Evolutionary conservation across 225 moss, liverwort and hornwort genomes (phyloP).

Genomic region (Pseudisothecium myosuroides): DNA sequence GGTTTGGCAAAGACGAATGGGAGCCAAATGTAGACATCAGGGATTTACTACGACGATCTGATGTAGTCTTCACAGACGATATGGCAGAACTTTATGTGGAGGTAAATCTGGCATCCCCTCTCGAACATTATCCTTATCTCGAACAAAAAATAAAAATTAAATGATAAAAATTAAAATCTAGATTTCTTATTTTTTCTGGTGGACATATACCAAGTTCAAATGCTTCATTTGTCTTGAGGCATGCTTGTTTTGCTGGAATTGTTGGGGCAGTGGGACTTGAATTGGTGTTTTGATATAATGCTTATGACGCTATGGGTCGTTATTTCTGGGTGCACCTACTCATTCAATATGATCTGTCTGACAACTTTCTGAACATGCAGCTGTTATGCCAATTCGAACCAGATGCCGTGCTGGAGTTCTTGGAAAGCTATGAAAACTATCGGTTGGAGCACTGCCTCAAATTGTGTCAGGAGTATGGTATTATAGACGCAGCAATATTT

Average conservation of each 20-base stretch:
- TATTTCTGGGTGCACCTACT: neutral
- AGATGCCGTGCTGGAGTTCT: constrained; percentile 55
- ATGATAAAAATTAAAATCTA: neutral
- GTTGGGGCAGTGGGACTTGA: neutral
- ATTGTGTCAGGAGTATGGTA: constrained; percentile 75
- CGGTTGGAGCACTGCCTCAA: constrained; percentile 75
- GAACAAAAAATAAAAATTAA: neutral
- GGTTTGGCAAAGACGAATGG: constrained; percentile 5
- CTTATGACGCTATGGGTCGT: neutral
- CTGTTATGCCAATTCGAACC: constrained; percentile 82
- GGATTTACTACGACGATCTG: constrained; percentile 58
- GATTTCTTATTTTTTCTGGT: neutral
- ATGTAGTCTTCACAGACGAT: constrained; percentile 56
- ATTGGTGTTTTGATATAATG: neutral
- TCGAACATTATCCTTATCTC: neutral
- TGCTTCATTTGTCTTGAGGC: neutral
- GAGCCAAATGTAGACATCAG: constrained; percentile 47
- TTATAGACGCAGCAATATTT: constrained; percentile 89
- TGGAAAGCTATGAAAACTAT: constrained; percentile 75
- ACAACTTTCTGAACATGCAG: constrained; percentile 31
- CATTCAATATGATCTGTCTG: neutral
- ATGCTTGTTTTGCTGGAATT: neutral
- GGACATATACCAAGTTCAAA: neutral
- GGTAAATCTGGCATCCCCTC: constrained; percentile 23
- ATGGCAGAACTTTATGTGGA: constrained; percentile 91